Evolutionary conservation across 352 stramenopile genomes (phyloP).

Genomic region (Halophytophthora batemanensis): DNA sequence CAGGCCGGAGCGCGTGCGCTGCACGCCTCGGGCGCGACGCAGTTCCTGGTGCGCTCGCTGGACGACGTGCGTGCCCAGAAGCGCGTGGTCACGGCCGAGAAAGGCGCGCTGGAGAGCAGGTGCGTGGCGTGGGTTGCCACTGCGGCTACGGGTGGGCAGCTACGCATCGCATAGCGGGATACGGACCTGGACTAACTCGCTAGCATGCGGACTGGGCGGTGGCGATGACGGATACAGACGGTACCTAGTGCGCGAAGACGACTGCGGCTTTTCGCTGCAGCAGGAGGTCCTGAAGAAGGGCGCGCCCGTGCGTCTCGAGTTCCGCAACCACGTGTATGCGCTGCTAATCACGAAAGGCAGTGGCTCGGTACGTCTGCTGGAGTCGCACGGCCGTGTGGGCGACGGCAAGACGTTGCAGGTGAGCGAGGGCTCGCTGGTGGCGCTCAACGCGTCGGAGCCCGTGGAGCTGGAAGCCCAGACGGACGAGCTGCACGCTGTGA

Average conservation of each 20-base stretch:
- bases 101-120: slow-evolving; percentile 55
- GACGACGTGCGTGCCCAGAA: slow-evolving; percentile 41
- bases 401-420: slow-evolving; percentile 37
- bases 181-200: no score
- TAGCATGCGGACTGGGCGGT: no score
- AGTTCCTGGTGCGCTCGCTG: slow-evolving; percentile 54
- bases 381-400: slow-evolving; percentile 33
- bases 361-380: slow-evolving; percentile 49
- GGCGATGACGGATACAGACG: slow-evolving; percentile 26
- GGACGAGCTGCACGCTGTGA: slow-evolving; percentile 71
- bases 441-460: slow-evolving; percentile 55
- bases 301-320: slow-evolving; percentile 47
- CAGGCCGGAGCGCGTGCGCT: slow-evolving; percentile 23
- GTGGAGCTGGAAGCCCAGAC: slow-evolving; percentile 49
- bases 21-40: slow-evolving; percentile 32
- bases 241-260: slow-evolving; percentile 68
- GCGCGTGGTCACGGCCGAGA: slow-evolving; percentile 38
- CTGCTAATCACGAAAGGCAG: slow-evolving; percentile 62
- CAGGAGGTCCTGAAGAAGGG: slow-evolving; percentile 68
- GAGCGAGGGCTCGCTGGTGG: slow-evolving; percentile 47
- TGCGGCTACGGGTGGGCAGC: no score
- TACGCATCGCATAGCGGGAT: no score
- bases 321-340: slow-evolving; percentile 76
- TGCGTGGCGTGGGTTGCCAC: no score
- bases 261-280: slow-evolving; percentile 75